A percentile compares a stretch with the other conserved stretches of the same genome.
phyloP scores from a whole-genome alignment of 2,329 filamentous ascomycete species.

The Monosporascus sp. region DNA sequence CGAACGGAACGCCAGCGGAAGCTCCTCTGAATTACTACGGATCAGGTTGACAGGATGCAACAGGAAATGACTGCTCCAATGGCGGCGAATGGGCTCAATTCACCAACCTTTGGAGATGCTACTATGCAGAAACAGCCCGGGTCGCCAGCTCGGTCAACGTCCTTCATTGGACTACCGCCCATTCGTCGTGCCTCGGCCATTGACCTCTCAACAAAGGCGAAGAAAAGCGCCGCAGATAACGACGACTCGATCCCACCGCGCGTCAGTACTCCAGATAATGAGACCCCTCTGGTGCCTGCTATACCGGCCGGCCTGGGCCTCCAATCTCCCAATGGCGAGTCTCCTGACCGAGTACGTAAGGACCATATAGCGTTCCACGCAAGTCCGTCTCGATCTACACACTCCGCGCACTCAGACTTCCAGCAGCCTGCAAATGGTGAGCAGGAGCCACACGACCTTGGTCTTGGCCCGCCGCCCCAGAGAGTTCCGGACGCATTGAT shows the following conservation, averaged over 20 bases:
- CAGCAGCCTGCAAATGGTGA: constrained; percentile 5
- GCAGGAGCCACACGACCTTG: constrained; percentile 11
- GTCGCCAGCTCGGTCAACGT: constrained; percentile 37
- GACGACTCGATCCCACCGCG: constrained; percentile 22
- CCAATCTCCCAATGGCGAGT: constrained; percentile 23
- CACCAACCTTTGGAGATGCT: constrained; percentile 10
- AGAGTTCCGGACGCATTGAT: constrained; percentile 7
- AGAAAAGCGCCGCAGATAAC: constrained; percentile 31
- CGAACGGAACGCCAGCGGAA: constrained; percentile 21
- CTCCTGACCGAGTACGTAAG: constrained; percentile 5
- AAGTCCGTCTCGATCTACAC: constrained; percentile 16
- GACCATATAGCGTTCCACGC: constrained; percentile 8
- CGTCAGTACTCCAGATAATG: constrained; percentile 16
- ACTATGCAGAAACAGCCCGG: constrained; percentile 14
- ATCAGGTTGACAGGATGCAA: constrained; percentile 16
- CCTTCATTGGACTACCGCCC: constrained; percentile 53
- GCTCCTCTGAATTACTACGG: constrained; percentile 17
- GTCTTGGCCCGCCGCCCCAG: constrained; percentile 1
- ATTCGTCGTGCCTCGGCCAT: constrained; percentile 55
- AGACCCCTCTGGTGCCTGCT: constrained; percentile 14
- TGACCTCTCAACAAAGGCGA: constrained; percentile 34
- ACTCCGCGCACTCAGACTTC: constrained; percentile 6
- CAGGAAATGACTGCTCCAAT: constrained; percentile 20
- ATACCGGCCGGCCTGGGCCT: constrained; percentile 12
- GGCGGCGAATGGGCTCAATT: constrained; percentile 15